Percentiles rank a stretch among this genome's conserved stretches.
These are phyloP conservation scores for Fistulifera solaris DNA, from an alignment of 108 stramenopile species.

Conservation along the genomic window DNA sequence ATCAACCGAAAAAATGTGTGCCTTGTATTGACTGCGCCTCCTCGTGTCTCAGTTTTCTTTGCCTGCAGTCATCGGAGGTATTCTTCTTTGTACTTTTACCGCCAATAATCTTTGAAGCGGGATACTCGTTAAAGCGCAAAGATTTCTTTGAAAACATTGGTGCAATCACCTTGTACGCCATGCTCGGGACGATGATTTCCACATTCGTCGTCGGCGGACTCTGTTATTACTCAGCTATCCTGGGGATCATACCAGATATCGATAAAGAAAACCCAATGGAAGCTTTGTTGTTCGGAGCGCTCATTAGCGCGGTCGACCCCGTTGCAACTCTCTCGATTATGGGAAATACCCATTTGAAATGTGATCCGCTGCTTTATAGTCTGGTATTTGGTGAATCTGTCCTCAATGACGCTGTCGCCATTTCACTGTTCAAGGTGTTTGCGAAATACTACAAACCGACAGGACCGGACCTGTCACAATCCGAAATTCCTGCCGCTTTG, in stretches of 20 bases:
- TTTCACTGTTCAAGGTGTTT: slow-evolving; percentile 95
- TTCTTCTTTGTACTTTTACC: slow-evolving; percentile 96
- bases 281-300: slow-evolving; percentile 86
- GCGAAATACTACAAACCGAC: slow-evolving; percentile 70
- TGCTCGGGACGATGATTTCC: slow-evolving; percentile 87
- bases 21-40: neutral
- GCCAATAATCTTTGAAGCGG: slow-evolving; percentile 97
- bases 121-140: slow-evolving; percentile 81
- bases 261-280: slow-evolving; percentile 91
- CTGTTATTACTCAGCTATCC: slow-evolving; percentile 55
- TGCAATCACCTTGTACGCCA: slow-evolving; percentile 88
- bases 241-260: slow-evolving; percentile 61
- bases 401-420: slow-evolving; percentile 96
- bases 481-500: slow-evolving; percentile 60
- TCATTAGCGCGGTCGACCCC: slow-evolving; percentile 95
- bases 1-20: neutral
- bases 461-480: slow-evolving; percentile 49
- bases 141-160: slow-evolving; percentile 93
- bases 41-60: neutral
- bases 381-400: slow-evolving; percentile 96
- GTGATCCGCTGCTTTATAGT: slow-evolving; percentile 87
- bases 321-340: slow-evolving; percentile 95
- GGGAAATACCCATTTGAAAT: slow-evolving; percentile 78
- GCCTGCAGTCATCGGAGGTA: slow-evolving; percentile 62
- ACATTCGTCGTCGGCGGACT: slow-evolving; percentile 91